These are phyloP conservation scores for Epichloe brachyelytri DNA, from an alignment of 2,329 filamentous ascomycete genomes.

Conservation along the genomic window DNA sequence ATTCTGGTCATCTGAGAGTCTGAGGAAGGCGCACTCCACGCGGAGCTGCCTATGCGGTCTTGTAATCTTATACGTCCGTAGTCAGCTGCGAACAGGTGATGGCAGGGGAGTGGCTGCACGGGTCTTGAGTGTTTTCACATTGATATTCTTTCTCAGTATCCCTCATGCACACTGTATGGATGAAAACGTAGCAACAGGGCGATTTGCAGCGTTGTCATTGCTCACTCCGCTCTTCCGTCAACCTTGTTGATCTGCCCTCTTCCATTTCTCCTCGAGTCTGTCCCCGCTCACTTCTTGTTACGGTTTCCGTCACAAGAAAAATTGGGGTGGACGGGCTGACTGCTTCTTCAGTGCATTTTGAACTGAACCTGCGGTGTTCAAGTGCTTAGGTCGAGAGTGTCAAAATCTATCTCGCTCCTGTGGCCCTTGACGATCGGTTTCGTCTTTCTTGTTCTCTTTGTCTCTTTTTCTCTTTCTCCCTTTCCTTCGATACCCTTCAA, in stretches of 20 bases:
- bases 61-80: not conserved
- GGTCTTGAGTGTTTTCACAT: not conserved
- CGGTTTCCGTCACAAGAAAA: too few species aligned
- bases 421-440: not conserved
- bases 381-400: not conserved
- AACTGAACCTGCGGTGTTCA: too few species aligned
- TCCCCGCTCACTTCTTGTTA: not conserved
- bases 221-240: not conserved
- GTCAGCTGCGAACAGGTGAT: not conserved
- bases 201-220: too few species aligned
- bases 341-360: too few species aligned
- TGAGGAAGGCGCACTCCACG: not conserved
- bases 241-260: too few species aligned
- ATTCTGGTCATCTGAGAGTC: too few species aligned
- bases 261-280: not conserved
- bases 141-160: too few species aligned
- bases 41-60: not conserved
- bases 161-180: too few species aligned
- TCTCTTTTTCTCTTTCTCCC: not conserved
- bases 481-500: not conserved
- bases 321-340: not conserved
- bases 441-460: not conserved
- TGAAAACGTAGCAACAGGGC: too few species aligned
- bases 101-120: not conserved
- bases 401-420: not conserved